These are phyloP conservation scores for Solanum peruvianum DNA, from an alignment of 257 asterid species.

Conservation along the genomic window DNA sequence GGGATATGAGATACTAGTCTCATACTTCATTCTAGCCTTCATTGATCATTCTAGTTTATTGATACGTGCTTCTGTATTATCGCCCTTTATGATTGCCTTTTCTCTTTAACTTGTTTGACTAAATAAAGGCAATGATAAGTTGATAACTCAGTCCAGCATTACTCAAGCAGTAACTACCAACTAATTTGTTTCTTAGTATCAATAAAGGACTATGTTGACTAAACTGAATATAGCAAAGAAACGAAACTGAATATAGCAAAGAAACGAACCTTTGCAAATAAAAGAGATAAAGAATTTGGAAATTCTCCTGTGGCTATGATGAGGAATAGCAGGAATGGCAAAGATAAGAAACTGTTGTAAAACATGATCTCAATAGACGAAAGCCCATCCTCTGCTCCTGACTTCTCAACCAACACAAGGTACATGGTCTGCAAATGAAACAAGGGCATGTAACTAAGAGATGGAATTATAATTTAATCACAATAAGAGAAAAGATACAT, in stretches of 20 bases:
- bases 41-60: not conserved
- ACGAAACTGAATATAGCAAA: conserved; percentile 12
- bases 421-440: conserved; percentile 84
- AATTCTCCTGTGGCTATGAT: conserved; percentile 87
- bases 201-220: not conserved
- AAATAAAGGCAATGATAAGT: not conserved
- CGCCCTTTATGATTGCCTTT: not conserved
- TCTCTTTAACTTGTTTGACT: not conserved
- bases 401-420: conserved; percentile 90
- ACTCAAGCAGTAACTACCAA: not conserved
- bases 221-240: not conserved
- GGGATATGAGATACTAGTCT: not conserved
- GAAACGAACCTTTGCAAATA: conserved; percentile 61
- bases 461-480: not conserved
- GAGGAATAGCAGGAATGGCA: conserved; percentile 82
- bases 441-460: not conserved
- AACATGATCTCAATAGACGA: conserved; percentile 88
- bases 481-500: not conserved
- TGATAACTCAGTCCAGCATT: not conserved
- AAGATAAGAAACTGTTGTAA: conserved; percentile 72
- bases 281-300: conserved; percentile 57
- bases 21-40: not conserved
- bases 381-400: conserved; percentile 98
- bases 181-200: not conserved
- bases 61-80: not conserved